These are phyloP conservation scores for Coemansia sp. DNA, from an alignment of 371 early-diverging fungal species.

Conservation along the genomic window DNA sequence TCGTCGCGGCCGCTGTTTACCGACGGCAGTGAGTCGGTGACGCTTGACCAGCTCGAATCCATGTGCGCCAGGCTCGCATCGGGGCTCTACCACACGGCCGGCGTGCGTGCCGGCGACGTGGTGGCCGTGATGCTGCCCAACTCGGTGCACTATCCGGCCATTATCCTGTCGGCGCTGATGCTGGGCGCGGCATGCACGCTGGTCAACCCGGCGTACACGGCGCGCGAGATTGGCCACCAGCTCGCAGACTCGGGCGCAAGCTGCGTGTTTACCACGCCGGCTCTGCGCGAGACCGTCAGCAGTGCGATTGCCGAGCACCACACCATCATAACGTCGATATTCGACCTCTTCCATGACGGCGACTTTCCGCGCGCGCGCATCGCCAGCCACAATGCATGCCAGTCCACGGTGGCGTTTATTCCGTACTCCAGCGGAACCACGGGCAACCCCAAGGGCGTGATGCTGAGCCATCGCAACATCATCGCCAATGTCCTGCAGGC, in stretches of 20 bases:
- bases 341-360: not conserved
- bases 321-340: not conserved
- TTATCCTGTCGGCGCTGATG: constrained; percentile 53
- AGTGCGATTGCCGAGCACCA: constrained; percentile 8
- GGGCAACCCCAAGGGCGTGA: constrained; percentile 59
- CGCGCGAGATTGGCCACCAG: constrained; percentile 63
- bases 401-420: constrained; percentile 59
- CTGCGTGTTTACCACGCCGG: constrained; percentile 16
- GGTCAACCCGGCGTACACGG: constrained; percentile 74
- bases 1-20: constrained; percentile 51
- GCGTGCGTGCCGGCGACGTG: constrained; percentile 66
- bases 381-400: not conserved
- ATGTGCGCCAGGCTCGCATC: constrained; percentile 63
- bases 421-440: constrained; percentile 91
- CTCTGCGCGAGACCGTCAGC: not conserved
- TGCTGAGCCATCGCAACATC: constrained; percentile 62
- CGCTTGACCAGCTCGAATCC: constrained; percentile 60
- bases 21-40: constrained; percentile 55
- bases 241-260: constrained; percentile 33
- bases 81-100: constrained; percentile 61
- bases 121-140: constrained; percentile 72
- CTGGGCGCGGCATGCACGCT: constrained; percentile 65
- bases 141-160: constrained; percentile 60
- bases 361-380: constrained; percentile 1
- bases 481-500: constrained; percentile 46